Percentiles rank a stretch among this genome's conserved stretches.
Conservation (phyloP, 441 rosid genomes). For the Mallotus japonicus region DNA sequence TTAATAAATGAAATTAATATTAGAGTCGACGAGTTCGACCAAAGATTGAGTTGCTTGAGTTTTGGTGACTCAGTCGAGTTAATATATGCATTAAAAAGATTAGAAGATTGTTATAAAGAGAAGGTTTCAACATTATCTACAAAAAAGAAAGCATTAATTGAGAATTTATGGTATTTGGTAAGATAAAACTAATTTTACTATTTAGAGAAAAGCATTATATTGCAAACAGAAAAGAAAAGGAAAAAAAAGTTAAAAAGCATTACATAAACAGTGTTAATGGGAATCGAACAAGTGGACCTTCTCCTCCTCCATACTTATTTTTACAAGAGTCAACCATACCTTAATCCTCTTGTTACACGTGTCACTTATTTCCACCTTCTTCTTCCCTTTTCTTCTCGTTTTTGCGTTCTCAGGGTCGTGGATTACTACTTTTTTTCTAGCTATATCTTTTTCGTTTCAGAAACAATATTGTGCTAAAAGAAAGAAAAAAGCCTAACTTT, state of each 20-base stretch:
- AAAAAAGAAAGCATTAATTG: slow-evolving; percentile 42
- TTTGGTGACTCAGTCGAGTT: slow-evolving; percentile 67
- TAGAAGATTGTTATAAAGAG: slow-evolving; percentile 54
- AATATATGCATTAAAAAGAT: slow-evolving; percentile 48
- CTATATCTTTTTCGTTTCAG: too few species aligned
- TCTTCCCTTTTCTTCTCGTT: not conserved
- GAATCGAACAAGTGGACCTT: slow-evolving; percentile 54
- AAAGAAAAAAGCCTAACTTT: too few species aligned
- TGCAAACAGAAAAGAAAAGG: too few species aligned
- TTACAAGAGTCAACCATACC: not conserved
- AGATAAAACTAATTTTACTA: not conserved
- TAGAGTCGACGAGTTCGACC: slow-evolving; percentile 56
- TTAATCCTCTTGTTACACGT: slow-evolving; percentile 19
- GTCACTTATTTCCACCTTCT: slow-evolving; percentile 11
- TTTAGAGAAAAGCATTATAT: too few species aligned
- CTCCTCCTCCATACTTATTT: not conserved
- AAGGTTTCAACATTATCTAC: slow-evolving; percentile 30
- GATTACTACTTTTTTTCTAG: too few species aligned
- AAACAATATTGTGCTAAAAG: too few species aligned
- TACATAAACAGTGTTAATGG: not conserved
- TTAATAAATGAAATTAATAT: slow-evolving; percentile 44
- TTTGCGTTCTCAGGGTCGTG: not conserved
- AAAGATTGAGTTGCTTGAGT: slow-evolving; percentile 46
- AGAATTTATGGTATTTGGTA: slow-evolving; percentile 50
- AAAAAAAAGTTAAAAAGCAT: too few species aligned